A percentile compares a stretch with the other conserved stretches of the same genome.
Conservation (phyloP, 73 alveolate species). For the Paramecium caudatum region DNA sequence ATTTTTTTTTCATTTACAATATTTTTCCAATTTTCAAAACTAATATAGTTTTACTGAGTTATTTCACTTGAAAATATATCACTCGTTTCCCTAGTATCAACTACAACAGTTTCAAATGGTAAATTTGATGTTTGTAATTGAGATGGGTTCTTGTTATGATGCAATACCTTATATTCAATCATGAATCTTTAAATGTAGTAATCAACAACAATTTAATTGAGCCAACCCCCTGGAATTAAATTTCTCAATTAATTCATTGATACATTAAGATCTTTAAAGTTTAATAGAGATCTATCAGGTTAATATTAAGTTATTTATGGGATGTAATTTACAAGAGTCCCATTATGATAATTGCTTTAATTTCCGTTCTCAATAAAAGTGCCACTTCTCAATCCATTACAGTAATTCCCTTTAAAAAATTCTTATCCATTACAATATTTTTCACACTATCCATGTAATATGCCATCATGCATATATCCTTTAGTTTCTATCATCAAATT, state of each 20-base stretch:
- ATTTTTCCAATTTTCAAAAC: neutral
- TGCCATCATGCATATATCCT: slow-evolving; percentile 99
- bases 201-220: too few relatives aligned
- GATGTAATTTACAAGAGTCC: slow-evolving; percentile 13
- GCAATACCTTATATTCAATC: too few relatives aligned
- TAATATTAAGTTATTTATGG: neutral
- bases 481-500: too few relatives aligned
- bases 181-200: too few relatives aligned
- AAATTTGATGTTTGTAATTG: too few relatives aligned
- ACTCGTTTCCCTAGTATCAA: neutral
- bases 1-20: neutral
- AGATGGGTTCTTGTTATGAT: too few relatives aligned
- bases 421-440: slow-evolving; percentile 94
- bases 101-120: neutral
- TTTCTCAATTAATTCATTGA: too few relatives aligned
- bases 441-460: slow-evolving; percentile 98
- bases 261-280: neutral
- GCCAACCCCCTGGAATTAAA: too few relatives aligned
- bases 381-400: slow-evolving; percentile 91
- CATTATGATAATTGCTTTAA: slow-evolving; percentile 52
- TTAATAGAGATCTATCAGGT: neutral
- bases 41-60: neutral
- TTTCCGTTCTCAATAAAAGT: slow-evolving; percentile 92
- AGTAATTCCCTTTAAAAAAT: slow-evolving; percentile 86
- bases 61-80: slow-evolving; percentile 16